Evolutionary conservation across 2,329 filamentous ascomycete species (phyloP), one percentile per base, ranked within the genome.

Genomic region (Aspergillus ruber): DNA sequence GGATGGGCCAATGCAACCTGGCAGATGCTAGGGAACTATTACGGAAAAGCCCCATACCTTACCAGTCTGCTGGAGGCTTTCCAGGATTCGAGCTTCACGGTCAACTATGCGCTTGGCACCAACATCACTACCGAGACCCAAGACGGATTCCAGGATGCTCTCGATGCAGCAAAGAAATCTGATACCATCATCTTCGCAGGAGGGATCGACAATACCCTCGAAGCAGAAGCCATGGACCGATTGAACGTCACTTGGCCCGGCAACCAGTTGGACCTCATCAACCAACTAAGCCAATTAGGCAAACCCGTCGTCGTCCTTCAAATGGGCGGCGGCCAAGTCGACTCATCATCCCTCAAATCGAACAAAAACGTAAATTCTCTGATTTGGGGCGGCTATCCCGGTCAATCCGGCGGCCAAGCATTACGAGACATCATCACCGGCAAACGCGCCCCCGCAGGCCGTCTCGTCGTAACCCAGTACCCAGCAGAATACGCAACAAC

Each of bases 11-110:
- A 80, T 44, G 77, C 77, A 6, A 79, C 78, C 0, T 68, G 64
- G 4, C 73, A 82, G 50, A 73, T 84, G 67, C 77, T 78, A 44
- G 81, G 81, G 0, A 80, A 80, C 55, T 84, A 85, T 63, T 70
- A 59, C 48, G 81, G 81, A 23, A 63, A 71, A 2, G 72, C 82
- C 1, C 78, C 79, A 0, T 84, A 78, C 61, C 65, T 79, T 3
- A 74, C 72, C 52, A 75, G 72, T 3, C 80, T 80, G 0, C 65
- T 80, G 0, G 73, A 71, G 25, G 79, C 80, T 9, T 73, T 79
- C 7, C 58, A 75, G 33, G 61, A 72, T 18, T 69, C 74, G 3
- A 70, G 71, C 1, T 63, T 76, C 23, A 66, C 70, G 0, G 71
- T 76, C 18, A 69, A 69, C 51, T 76, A 76, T 48, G 74, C 70